Evolutionary conservation across 2,329 filamentous ascomycete species (phyloP), one percentile per base, ranked within the genome.

Genomic region (Fusarium sp.): DNA sequence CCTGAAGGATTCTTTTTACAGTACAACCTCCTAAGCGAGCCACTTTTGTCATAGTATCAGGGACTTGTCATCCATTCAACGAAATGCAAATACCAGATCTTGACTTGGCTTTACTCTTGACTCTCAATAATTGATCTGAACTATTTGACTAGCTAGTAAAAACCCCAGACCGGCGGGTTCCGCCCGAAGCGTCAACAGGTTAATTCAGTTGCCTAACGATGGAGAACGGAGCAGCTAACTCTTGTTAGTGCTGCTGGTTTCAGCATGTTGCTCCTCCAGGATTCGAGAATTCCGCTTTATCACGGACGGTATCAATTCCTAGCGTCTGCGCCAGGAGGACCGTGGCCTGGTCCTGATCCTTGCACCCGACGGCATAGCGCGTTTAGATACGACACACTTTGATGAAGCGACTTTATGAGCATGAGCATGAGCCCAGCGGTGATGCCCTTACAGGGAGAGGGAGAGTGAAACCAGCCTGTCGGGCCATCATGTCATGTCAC

Each of bases 331-430:
- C 27, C 27, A 28, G 27, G 30, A 34, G 14, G 37, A 40, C 43
- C 45, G 56, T 55, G 53, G 32, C 61, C 66, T 58, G 61, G 53
- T 28, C 27, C 27, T 28, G 27, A 28, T 68, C 67, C 67, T 43
- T 71, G 67, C 68, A 69, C 63, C 56, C 66, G 58, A 50, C 27
- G 27, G 27, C 32, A 46, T 62, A 66, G 66, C 47, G 60, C 49
- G 60, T 50, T 54, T 66, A 34, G 42, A 66, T 66, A 55, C 50
- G 50, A 57, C 50, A 42, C 47, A 28, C 11, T 28, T 48, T 45
- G 47, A 67, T 70, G 66, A 63, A 63, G 46, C 50, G 49, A 70
- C 55, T 70, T 40, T 41, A 34, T 32, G 30, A 32, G 7, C 30
- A 32, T 32, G 30, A 32, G 23, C 6, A 34, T 34, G 32, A 34